phyloP scores from a whole-genome alignment of 2,329 filamentous ascomycete genomes.

The Colletotrichum godetiae region DNA sequence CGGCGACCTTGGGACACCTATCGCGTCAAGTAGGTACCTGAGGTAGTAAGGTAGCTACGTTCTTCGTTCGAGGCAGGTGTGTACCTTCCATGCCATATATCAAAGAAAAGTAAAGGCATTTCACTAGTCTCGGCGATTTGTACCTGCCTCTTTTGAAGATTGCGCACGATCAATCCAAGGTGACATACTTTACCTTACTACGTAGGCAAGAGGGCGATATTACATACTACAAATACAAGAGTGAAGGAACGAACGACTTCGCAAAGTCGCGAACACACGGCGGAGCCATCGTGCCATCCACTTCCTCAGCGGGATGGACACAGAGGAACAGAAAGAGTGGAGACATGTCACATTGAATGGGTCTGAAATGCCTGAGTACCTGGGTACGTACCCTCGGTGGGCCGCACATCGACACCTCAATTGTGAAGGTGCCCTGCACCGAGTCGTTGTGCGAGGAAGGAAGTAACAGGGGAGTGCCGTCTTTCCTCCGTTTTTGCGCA shows the following conservation, averaged over 20 bases:
- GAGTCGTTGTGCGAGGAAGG: neutral
- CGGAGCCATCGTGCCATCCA: neutral
- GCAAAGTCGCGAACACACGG: neutral
- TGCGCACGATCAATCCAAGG: neutral
- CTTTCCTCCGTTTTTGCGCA: conserved; percentile 2
- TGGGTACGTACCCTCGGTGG: neutral
- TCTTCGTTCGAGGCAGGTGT: too few species aligned
- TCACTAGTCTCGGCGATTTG: neutral
- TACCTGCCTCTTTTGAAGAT: neutral
- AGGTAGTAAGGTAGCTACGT: too few species aligned
- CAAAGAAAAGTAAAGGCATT: neutral
- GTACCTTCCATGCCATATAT: neutral
- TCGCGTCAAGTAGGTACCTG: neutral
- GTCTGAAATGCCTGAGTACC: neutral
- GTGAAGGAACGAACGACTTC: neutral
- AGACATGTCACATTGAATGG: neutral
- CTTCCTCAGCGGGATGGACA: neutral
- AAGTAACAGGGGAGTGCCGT: neutral
- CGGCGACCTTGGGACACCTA: neutral
- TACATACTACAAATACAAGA: neutral
- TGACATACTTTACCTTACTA: neutral
- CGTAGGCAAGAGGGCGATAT: neutral
- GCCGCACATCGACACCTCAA: too few species aligned
- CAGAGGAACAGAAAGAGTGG: neutral
- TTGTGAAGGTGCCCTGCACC: too few species aligned